These are phyloP conservation scores for Tetradesmus lagerheimii DNA, from an alignment of 139 green algal species.

Conservation along the genomic window DNA sequence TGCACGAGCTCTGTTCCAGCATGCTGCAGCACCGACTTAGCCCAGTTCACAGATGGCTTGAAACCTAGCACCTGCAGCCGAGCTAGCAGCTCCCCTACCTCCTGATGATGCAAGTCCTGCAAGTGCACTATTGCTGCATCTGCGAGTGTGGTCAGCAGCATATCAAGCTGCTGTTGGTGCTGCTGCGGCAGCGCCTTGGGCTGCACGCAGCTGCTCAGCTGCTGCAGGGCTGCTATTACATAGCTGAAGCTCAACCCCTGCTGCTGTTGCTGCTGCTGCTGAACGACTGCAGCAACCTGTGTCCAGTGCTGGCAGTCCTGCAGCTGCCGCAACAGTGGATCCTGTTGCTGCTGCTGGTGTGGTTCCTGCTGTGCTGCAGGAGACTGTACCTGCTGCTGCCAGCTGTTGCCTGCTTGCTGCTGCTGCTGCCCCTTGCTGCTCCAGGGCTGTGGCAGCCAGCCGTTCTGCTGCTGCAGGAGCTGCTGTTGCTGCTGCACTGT, in stretches of 20 bases:
- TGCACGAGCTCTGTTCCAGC: conserved; percentile 34
- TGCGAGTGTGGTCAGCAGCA: not conserved
- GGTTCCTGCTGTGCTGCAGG: conserved; percentile 1
- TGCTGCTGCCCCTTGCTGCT: not conserved
- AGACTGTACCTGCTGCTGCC: not conserved
- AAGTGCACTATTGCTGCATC: not conserved
- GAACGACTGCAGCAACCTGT: not conserved
- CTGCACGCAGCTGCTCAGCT: conserved; percentile 1
- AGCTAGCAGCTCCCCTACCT: conserved; percentile 12
- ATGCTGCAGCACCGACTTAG: conserved; percentile 33
- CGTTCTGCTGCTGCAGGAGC: not conserved
- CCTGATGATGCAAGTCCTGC: not conserved
- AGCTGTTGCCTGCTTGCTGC: not conserved
- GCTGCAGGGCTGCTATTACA: not conserved
- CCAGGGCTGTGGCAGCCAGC: not conserved
- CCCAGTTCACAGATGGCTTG: not conserved
- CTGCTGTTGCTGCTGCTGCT: conserved; percentile 28
- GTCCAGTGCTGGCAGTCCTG: not conserved
- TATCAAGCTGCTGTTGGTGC: conserved; percentile 30
- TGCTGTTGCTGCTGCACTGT: conserved; percentile 1
- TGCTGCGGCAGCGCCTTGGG: not conserved
- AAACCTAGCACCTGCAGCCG: not conserved
- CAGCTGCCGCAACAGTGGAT: not conserved
- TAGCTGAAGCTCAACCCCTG: not conserved
- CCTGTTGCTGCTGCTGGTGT: not conserved